Conservation (phyloP, 2,329 filamentous ascomycete species). For the Botrytis cinerea region DNA sequence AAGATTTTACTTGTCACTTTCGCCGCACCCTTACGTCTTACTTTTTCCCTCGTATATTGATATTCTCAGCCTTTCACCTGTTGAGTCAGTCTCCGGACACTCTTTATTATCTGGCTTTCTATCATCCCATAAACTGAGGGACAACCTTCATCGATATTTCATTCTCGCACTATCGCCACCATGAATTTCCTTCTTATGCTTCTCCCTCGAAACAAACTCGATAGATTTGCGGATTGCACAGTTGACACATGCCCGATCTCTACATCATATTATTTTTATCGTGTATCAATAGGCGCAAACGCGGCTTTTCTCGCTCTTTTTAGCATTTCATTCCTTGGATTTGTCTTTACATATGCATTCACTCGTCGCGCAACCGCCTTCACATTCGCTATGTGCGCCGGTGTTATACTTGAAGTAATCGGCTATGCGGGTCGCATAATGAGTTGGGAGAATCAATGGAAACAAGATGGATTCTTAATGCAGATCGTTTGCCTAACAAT, state of each 20-base stretch:
- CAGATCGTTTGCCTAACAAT: slow-evolving; percentile 65
- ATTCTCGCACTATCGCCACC: neutral
- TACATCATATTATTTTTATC: slow-evolving; percentile 53
- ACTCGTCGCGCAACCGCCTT: slow-evolving; percentile 54
- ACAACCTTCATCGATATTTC: neutral
- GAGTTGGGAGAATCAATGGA: slow-evolving; percentile 56
- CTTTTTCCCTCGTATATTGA: neutral
- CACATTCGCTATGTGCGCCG: slow-evolving; percentile 54
- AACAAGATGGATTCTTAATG: slow-evolving; percentile 51
- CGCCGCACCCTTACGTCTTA: neutral
- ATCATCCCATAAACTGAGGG: neutral
- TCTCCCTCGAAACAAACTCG: slow-evolving; percentile 14
- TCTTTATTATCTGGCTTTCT: neutral
- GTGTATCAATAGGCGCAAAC: slow-evolving; percentile 56
- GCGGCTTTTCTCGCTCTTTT: slow-evolving; percentile 54
- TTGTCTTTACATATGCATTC: slow-evolving; percentile 46
- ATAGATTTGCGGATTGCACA: slow-evolving; percentile 11
- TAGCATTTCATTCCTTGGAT: slow-evolving; percentile 46
- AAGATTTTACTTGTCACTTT: neutral
- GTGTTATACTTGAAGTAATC: slow-evolving; percentile 56
- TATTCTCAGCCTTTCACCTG: neutral
- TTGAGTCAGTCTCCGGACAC: neutral
- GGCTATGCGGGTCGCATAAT: slow-evolving; percentile 61
- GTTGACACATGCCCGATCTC: slow-evolving; percentile 40
- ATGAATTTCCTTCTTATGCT: slow-evolving; percentile 12